These are phyloP conservation scores for Picochlorum sp. DNA, from an alignment of 139 green algal species.

Conservation along the genomic window DNA sequence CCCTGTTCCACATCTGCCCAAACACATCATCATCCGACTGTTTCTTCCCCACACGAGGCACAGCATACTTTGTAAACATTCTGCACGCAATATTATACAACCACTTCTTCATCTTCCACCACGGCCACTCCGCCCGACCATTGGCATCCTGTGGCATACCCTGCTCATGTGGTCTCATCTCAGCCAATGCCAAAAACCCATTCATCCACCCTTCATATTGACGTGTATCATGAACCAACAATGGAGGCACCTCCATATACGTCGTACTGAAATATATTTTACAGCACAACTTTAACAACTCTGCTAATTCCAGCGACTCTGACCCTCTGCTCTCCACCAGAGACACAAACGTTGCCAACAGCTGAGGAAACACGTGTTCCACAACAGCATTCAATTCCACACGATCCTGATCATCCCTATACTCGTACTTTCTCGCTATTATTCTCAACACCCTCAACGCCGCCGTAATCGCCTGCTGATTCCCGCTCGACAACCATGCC, in stretches of 20 bases:
- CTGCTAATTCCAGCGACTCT: slow-evolving; percentile 34
- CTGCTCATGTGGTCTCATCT: slow-evolving; percentile 58
- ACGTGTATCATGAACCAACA: slow-evolving; percentile 48
- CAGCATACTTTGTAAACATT: slow-evolving; percentile 67
- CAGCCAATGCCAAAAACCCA: slow-evolving; percentile 57
- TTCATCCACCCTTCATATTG: slow-evolving; percentile 81
- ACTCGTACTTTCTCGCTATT: slow-evolving; percentile 94
- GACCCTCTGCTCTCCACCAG: slow-evolving; percentile 15
- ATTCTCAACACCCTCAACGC: slow-evolving; percentile 72
- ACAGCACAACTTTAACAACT: slow-evolving; percentile 68
- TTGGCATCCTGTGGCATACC: slow-evolving; percentile 49
- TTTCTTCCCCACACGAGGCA: slow-evolving; percentile 41
- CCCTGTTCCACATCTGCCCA: slow-evolving; percentile 46
- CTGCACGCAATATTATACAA: slow-evolving; percentile 75
- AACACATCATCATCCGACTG: slow-evolving; percentile 48
- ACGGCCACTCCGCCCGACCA: slow-evolving; percentile 56
- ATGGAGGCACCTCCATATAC: slow-evolving; percentile 80
- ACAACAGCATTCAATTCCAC: slow-evolving; percentile 41
- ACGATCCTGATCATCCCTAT: slow-evolving; percentile 72
- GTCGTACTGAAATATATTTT: slow-evolving; percentile 86
- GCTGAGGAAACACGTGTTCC: slow-evolving; percentile 28
- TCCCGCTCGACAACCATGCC: slow-evolving; percentile 15
- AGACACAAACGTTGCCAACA: slow-evolving; percentile 17
- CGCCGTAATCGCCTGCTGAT: slow-evolving; percentile 66
- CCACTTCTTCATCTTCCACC: slow-evolving; percentile 98